phyloP scores from a whole-genome alignment of 768 basidiomycete genomes.

The Pleurotus citrinopileatus region DNA sequence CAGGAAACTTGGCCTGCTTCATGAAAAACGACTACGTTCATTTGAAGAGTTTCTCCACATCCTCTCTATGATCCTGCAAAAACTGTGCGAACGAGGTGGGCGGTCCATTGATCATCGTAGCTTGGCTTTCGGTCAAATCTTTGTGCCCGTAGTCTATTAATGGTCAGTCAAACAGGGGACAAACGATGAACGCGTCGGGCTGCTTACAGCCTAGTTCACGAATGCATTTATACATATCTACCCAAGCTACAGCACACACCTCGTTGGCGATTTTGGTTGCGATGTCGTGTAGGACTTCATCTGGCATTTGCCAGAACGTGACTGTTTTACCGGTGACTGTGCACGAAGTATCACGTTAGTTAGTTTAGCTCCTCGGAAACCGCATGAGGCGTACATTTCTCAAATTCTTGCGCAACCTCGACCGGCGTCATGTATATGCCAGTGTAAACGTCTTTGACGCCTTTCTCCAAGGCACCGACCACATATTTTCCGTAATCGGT shows the following conservation, averaged over 20 bases:
- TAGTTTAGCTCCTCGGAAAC: background rate
- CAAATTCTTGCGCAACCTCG: background rate
- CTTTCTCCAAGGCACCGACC: background rate
- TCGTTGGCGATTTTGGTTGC: background rate
- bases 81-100: background rate
- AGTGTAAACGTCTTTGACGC: background rate
- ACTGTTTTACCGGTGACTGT: background rate
- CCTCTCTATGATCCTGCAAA: background rate
- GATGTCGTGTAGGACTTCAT: background rate
- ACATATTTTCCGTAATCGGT: background rate
- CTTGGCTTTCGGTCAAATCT: background rate
- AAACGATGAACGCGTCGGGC: background rate
- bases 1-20: too few species aligned
- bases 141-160: background rate
- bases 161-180: background rate
- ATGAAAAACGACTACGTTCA: too few species aligned
- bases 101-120: background rate
- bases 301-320: background rate
- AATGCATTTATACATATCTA: background rate
- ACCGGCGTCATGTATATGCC: background rate
- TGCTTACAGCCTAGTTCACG: background rate
- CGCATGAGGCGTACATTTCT: background rate
- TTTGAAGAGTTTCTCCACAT: background rate
- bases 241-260: background rate
- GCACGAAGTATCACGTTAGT: background rate